Conservation (phyloP, 2,329 filamentous ascomycete genomes). For the Exutisphaerella laricina region DNA sequence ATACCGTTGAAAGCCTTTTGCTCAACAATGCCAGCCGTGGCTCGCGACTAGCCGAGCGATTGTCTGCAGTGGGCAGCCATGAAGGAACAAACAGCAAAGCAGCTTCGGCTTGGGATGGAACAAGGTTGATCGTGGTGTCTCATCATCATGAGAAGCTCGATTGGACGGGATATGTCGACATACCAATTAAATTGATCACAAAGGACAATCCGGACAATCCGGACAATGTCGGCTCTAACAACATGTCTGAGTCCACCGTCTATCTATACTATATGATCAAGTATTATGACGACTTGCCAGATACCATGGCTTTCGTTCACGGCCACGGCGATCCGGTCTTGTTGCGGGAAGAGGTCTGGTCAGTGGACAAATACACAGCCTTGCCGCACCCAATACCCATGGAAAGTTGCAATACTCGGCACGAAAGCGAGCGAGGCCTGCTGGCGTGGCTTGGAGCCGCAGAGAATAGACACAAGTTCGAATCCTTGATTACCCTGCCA, state of each 20-base stretch:
- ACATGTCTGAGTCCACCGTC: neutral
- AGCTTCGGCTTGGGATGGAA: neutral
- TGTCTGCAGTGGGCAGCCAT: no score
- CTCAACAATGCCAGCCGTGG: neutral
- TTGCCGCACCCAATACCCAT: neutral
- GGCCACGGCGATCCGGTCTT: neutral
- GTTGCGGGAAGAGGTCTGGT: neutral
- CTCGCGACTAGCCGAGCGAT: no score
- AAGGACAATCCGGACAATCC: neutral
- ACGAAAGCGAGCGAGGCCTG: neutral
- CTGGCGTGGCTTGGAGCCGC: neutral
- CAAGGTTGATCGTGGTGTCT: neutral
- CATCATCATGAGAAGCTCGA: neutral
- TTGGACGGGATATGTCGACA: neutral
- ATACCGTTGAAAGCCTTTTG: neutral
- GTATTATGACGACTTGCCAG: neutral
- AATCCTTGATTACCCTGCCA: neutral
- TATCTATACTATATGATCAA: constrained; percentile 1
- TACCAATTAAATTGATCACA: neutral
- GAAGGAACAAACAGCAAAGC: no score
- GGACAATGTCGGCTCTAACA: neutral
- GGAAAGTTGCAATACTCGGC: neutral
- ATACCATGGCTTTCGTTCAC: neutral
- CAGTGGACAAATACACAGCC: neutral
- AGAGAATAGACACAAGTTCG: neutral